Percentiles rank a stretch among this genome's conserved stretches.
Conservation (phyloP, 2,329 filamentous ascomycete species). For the Alternaria tenuissima region DNA sequence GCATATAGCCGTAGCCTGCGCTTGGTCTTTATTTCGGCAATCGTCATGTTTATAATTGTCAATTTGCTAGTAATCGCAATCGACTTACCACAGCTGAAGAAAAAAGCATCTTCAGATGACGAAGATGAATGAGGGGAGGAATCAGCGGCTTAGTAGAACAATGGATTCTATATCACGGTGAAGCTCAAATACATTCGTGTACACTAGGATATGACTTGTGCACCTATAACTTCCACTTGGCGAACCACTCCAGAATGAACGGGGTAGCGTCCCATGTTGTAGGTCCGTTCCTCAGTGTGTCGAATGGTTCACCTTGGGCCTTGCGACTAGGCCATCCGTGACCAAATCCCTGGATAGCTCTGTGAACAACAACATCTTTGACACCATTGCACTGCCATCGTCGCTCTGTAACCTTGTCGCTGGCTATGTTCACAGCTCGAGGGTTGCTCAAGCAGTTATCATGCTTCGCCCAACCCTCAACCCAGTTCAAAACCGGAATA, state of each 20-base stretch:
- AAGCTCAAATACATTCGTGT: background rate
- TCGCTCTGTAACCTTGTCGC: conserved; percentile 19
- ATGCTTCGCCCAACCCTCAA: conserved; percentile 19
- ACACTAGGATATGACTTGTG: background rate
- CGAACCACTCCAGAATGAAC: conserved; percentile 32
- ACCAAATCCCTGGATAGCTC: conserved; percentile 28
- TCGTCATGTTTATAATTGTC: conserved; percentile 58
- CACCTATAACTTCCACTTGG: conserved; percentile 22
- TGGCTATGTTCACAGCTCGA: conserved; percentile 11
- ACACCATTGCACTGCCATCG: conserved; percentile 27
- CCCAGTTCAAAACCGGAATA: conserved; percentile 25
- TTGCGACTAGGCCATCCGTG: conserved; percentile 35
- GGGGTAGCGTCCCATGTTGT: conserved; percentile 34
- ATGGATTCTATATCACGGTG: background rate
- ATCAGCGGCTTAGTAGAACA: background rate
- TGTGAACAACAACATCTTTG: conserved; percentile 25
- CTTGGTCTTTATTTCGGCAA: conserved; percentile 55
- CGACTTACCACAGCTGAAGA: conserved; percentile 59
- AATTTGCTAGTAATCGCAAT: conserved; percentile 62
- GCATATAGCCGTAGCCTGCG: conserved; percentile 51
- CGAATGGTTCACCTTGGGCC: conserved; percentile 28
- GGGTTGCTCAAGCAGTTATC: conserved; percentile 15
- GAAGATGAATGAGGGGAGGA: background rate
- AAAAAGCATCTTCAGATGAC: conserved; percentile 21
- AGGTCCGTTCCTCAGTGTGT: conserved; percentile 26